Conservation (phyloP, 1,284 basidiomycete species). For the Athelia sp. region DNA sequence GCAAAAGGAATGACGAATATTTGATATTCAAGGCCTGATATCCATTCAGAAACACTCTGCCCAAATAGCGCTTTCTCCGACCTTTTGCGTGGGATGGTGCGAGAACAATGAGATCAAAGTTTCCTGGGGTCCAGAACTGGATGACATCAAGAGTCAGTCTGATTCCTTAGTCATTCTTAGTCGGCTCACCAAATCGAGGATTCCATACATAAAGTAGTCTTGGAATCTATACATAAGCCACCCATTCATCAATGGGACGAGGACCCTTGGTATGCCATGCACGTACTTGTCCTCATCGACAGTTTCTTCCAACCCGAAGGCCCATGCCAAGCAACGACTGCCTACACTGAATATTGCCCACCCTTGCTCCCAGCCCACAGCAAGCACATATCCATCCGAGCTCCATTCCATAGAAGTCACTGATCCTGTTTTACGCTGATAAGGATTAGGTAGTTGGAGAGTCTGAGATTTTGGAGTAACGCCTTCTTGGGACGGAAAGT, state of each 20-base stretch:
- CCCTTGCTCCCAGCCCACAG: constrained; percentile 88
- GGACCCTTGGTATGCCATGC: no score
- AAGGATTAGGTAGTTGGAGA: constrained; percentile 52
- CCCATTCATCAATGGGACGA: background rate
- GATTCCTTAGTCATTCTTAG: background rate
- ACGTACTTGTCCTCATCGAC: constrained; percentile 53
- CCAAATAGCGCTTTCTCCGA: constrained; percentile 17
- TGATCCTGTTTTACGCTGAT: constrained; percentile 60
- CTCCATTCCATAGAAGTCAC: constrained; percentile 85
- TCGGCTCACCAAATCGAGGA: constrained; percentile 54
- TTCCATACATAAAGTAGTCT: constrained; percentile 84
- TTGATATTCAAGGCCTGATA: constrained; percentile 56
- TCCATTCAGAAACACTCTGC: constrained; percentile 1
- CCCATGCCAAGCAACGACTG: constrained; percentile 79
- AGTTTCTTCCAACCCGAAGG: constrained; percentile 63
- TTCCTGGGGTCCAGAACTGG: constrained; percentile 89
- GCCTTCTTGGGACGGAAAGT: constrained; percentile 59
- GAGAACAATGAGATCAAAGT: constrained; percentile 80
- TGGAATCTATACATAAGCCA: constrained; percentile 49
- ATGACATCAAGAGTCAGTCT: constrained; percentile 5
- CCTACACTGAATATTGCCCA: constrained; percentile 93
- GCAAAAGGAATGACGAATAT: constrained; percentile 89
- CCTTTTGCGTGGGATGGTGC: constrained; percentile 44
- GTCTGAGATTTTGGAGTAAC: constrained; percentile 46
- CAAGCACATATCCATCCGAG: constrained; percentile 94